phyloP scores from a whole-genome alignment of 208 protist species.

The Acanthamoeba lenticulata region DNA sequence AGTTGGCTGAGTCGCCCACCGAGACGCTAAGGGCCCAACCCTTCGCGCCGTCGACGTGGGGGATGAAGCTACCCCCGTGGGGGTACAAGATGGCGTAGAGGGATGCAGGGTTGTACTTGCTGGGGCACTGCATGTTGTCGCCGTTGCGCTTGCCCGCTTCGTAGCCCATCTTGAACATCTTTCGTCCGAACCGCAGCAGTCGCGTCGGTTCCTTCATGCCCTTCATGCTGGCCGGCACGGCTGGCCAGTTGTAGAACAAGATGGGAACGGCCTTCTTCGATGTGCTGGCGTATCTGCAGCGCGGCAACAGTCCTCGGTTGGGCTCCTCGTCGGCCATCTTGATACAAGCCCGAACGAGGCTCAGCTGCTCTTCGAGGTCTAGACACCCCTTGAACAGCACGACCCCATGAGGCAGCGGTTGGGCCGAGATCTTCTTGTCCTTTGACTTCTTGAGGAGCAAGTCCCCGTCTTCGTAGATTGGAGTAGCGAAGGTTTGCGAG shows the following conservation, averaged over 20 bases:
- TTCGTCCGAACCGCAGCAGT: slow-evolving; percentile 15
- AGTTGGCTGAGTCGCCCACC: slow-evolving; percentile 17
- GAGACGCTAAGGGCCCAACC: slow-evolving; percentile 43
- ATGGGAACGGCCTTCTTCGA: slow-evolving; percentile 50
- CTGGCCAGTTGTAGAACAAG: slow-evolving; percentile 60
- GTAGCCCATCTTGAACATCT: slow-evolving; percentile 47
- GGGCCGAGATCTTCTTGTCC: slow-evolving; percentile 32
- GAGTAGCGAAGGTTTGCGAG: slow-evolving; percentile 2
- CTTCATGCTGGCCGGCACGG: slow-evolving; percentile 46
- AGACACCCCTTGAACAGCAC: slow-evolving; percentile 43
- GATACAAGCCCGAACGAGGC: slow-evolving; percentile 4
- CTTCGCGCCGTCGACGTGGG: slow-evolving; percentile 26
- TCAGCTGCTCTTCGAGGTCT: slow-evolving; percentile 28
- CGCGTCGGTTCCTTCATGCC: slow-evolving; percentile 52
- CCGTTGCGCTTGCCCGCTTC: slow-evolving; percentile 7
- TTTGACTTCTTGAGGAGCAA: slow-evolving; percentile 39
- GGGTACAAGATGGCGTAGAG: slow-evolving; percentile 47
- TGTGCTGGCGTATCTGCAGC: slow-evolving; percentile 26
- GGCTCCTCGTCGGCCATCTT: slow-evolving; percentile 57
- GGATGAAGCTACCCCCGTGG: slow-evolving; percentile 39
- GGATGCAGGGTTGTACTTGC: slow-evolving; percentile 22
- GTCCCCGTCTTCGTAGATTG: slow-evolving; percentile 43
- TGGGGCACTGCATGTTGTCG: slow-evolving; percentile 53
- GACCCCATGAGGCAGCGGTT: slow-evolving; percentile 40
- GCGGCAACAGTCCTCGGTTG: background rate